Conservation (phyloP, 1,284 basidiomycete species). For the Kalmanozyma brasiliensis region DNA sequence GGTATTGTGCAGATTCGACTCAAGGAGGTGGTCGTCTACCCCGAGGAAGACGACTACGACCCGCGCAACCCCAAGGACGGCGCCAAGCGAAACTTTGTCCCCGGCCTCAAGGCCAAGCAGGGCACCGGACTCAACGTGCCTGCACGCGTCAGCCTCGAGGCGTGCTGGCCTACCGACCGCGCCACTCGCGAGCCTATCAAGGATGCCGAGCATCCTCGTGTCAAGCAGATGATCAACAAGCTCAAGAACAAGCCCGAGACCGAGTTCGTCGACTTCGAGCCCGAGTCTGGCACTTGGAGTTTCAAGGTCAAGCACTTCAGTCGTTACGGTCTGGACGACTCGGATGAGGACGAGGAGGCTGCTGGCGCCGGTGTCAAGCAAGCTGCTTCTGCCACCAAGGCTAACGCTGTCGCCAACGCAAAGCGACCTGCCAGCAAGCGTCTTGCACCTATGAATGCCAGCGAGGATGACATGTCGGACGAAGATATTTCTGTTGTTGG, state of each 20-base stretch:
- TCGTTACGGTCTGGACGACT: constrained; percentile 67
- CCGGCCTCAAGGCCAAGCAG: constrained; percentile 73
- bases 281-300: constrained; percentile 85
- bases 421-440: constrained; percentile 40
- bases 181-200: constrained; percentile 89
- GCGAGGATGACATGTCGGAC: constrained; percentile 18
- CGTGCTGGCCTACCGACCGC: constrained; percentile 91
- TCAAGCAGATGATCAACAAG: constrained; percentile 81
- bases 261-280: constrained; percentile 83
- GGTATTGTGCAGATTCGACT: constrained; percentile 87
- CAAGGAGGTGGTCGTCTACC: constrained; percentile 92
- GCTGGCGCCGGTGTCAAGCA: constrained; percentile 15
- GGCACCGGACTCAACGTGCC: constrained; percentile 90
- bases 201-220: constrained; percentile 78
- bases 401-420: constrained; percentile 13
- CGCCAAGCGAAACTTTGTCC: constrained; percentile 58
- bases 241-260: constrained; percentile 87
- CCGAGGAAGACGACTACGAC: constrained; percentile 73
- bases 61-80: constrained; percentile 62
- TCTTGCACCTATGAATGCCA: constrained; percentile 31
- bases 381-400: constrained; percentile 15
- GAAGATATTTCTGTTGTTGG: constrained; percentile 19
- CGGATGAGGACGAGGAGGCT: constrained; percentile 55
- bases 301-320: constrained; percentile 91
- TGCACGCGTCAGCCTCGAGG: constrained; percentile 81